Percentiles rank a stretch among this genome's conserved stretches.
phyloP scores from a whole-genome alignment of 139 green algal genomes.

The Coelastrella sp. region DNA sequence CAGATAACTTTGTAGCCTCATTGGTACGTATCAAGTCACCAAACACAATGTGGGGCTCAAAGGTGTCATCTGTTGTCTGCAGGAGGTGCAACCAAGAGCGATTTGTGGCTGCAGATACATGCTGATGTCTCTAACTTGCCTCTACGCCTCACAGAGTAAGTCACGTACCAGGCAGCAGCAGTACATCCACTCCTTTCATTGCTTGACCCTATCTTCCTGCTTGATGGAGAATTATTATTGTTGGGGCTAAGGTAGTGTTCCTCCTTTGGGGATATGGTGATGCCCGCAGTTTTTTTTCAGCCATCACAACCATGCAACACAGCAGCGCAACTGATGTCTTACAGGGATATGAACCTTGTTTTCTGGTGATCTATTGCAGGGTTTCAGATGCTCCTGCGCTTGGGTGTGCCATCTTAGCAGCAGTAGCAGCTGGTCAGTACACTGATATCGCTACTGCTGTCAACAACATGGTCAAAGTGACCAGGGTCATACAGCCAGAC shows the following conservation, averaged over 20 bases:
- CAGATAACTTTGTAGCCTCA: no score
- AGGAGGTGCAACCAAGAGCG: conserved; percentile 68
- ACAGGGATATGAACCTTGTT: no score
- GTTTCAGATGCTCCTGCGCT: conserved; percentile 76
- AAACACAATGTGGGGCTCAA: neutral
- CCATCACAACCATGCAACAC: no score
- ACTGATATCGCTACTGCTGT: conserved; percentile 57
- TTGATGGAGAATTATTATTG: no score
- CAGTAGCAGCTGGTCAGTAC: conserved; percentile 68
- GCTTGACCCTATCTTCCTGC: no score
- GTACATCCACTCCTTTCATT: no score
- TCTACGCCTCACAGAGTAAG: conserved; percentile 75
- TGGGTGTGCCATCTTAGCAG: conserved; percentile 81
- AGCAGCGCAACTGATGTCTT: no score
- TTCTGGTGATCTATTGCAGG: neutral
- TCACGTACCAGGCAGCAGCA: no score
- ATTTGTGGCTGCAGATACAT: conserved; percentile 87
- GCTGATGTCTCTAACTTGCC: conserved; percentile 78
- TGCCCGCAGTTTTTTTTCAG: no score
- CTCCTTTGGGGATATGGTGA: no score
- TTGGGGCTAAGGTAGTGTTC: no score
- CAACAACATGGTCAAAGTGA: conserved; percentile 70
- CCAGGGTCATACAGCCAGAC: conserved; percentile 64
- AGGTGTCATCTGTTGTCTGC: conserved; percentile 23
- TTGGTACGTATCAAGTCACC: neutral